Evolutionary conservation across 2,329 filamentous ascomycete genomes (phyloP), one percentile per base, ranked within the genome.

Genomic region (Sphaerulina populicola): DNA sequence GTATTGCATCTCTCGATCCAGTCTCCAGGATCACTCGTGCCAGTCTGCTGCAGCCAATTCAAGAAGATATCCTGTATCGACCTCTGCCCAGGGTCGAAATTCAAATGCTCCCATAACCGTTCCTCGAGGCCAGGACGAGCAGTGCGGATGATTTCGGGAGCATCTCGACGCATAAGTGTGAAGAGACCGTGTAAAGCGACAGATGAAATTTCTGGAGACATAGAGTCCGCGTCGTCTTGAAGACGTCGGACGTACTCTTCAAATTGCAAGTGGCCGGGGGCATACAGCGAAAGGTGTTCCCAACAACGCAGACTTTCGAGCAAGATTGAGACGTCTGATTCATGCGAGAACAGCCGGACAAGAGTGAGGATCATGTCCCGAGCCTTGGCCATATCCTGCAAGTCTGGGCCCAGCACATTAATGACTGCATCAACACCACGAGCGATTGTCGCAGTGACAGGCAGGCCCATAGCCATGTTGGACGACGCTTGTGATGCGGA

Each of bases 341-440:
- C 75, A 10, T 58, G 47, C 56, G 87, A 82, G 62, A 97, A 93
- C 58, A 94, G 85, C 2, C 81, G 78, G 3, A 97, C 83, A 7
- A 98, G 76, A 0, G 84, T 93, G 55, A 97, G 77, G 45, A 97
- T 93, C 48, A 98, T 77, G 64, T 96, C 90, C 58, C 93, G 77
- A n/a, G 88, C 87, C 69, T 94, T 96, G 3, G 81, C 82, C 57
- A 93, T 82, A 63, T 97, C 93, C 68, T 97, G 93, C 18, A 98
- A 73, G 69, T 98, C 94, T 0, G 93, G 93, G 0, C 93, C 93
- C 9, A 98, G 77, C 8, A 98, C 93, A 60, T 97, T 97, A 71
- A 98, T 89, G 21, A 95, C 77, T n/a, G 90, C 93, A 68, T 97
- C 90, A 29, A 96, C 83, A 60, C 88, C 94, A 60, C 88, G 83